Conservation (phyloP, 495 filamentous ascomycete species). For the Cercophora newfieldiana region DNA sequence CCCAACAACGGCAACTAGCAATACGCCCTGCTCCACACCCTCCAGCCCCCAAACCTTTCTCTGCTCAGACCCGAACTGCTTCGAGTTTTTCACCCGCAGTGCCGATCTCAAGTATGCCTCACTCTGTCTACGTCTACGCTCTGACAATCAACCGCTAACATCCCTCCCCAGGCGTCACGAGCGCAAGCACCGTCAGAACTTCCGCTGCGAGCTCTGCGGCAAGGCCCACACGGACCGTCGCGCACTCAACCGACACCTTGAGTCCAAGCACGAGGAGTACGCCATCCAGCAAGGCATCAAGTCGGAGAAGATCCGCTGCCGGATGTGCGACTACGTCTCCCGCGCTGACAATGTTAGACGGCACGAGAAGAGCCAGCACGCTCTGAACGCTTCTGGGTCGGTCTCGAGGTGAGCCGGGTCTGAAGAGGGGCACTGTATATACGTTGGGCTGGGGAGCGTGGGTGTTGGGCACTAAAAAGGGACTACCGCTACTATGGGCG, state of each 20-base stretch:
- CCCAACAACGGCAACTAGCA: not conserved
- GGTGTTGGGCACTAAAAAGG: not conserved
- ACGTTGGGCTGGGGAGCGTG: not conserved
- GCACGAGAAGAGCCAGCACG: constrained; percentile 14
- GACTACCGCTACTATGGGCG: not conserved
- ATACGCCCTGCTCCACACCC: constrained; percentile 5
- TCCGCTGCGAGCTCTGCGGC: constrained; percentile 23
- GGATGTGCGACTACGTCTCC: constrained; percentile 22
- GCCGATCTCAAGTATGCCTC: constrained; percentile 4
- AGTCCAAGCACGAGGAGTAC: constrained; percentile 23
- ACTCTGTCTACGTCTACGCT: not conserved
- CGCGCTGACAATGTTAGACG: constrained; percentile 24
- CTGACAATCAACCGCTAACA: not conserved
- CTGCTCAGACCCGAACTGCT: constrained; percentile 4
- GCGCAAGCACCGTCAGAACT: constrained; percentile 22
- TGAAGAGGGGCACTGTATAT: not conserved
- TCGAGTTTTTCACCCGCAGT: not conserved
- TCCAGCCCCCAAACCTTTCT: not conserved
- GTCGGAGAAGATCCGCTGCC: constrained; percentile 23
- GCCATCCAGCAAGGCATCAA: constrained; percentile 15
- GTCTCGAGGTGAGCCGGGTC: not conserved
- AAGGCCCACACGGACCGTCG: constrained; percentile 27
- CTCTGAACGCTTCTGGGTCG: not conserved
- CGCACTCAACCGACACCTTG: constrained; percentile 27
- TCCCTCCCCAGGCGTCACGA: constrained; percentile 15